Base-by-base conservation (phyloP, 75 land plant genomes). In the Adiantum capillusveneris region DNA sequence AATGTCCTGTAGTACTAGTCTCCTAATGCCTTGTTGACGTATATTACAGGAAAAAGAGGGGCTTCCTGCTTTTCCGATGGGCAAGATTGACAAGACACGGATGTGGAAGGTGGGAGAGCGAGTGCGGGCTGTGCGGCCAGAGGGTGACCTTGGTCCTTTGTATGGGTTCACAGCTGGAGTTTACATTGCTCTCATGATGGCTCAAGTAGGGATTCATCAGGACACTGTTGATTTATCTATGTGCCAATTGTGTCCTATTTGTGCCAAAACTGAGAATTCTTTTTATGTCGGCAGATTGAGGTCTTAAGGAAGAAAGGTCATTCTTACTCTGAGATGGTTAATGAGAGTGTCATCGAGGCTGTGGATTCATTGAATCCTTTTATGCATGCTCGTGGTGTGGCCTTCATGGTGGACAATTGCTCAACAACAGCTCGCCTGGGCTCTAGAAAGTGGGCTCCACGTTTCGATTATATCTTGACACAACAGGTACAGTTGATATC, bases 21-120 rank as follows among this genome's bases (percentile, higher is more conserved):
- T n/a, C n/a, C n/a, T n/a, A n/a, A n/a, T n/a, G 50, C 50, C 50
- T 6, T 46, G 13, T 6, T 46, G 22, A 46, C 2, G 14, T 46
- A 14, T 18, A 11, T 29, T 58, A 42, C 92, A 90, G 96, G 88
- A 87, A 60, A 90, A 88, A 70, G 98, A 88, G 12, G 98, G 98
- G 34, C 72, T 93, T 9, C 95, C 98, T 58, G 98, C 90, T 46
- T 93, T 93, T 69, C 98, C 95, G 6, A 88, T 93, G 94, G 98
- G 98, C 17, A 93, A 84, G 37, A 93, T 93, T 46, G 98, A 93
- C 57, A 78, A 83, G 55, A 93, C 98, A 17, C 69, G 83, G 9
- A 93, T 93, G 98, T 93, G 98, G 98, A 88, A 75, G 62, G 98
- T 93, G 50, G 98, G 98, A 53, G 94, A 93, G 75, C 65, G 75